These are phyloP conservation scores for Crassisporium funariophilum DNA, from an alignment of 768 basidiomycete genomes.

Conservation along the genomic window DNA sequence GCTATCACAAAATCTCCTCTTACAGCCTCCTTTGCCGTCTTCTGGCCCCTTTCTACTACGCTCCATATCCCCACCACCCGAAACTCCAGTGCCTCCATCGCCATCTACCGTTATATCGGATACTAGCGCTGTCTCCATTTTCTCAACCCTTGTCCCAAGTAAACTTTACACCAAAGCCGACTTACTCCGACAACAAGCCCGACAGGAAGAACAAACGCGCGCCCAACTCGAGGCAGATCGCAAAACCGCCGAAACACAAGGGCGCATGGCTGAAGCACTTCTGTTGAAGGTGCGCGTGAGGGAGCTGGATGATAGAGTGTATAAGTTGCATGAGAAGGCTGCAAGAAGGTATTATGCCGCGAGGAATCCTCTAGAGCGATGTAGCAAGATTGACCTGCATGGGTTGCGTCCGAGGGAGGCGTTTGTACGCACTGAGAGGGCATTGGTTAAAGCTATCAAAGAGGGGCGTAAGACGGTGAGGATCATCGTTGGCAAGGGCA, in stretches of 20 bases:
- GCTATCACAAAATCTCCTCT: conserved; percentile 24
- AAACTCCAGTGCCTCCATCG: conserved; percentile 17
- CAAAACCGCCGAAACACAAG: conserved; percentile 30
- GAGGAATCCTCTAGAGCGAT: conserved; percentile 36
- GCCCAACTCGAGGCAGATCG: conserved; percentile 28
- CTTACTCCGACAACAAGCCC: conserved; percentile 40
- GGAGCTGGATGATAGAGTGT: conserved; percentile 34
- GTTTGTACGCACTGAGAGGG: conserved; percentile 42
- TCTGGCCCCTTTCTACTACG: conserved; percentile 22
- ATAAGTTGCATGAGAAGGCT: conserved; percentile 46
- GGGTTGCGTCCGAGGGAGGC: conserved; percentile 51
- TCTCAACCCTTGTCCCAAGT: conserved; percentile 34
- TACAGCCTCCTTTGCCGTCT: conserved; percentile 26
- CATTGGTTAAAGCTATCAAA: conserved; percentile 39
- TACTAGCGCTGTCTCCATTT: conserved; percentile 22
- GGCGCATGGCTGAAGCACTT: conserved; percentile 40
- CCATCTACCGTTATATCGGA: conserved; percentile 24
- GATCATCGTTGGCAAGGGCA: conserved; percentile 73
- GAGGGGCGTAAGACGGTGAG: conserved; percentile 35
- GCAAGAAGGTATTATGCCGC: conserved; percentile 47
- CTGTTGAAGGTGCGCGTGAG: conserved; percentile 39
- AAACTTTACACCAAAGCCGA: conserved; percentile 38
- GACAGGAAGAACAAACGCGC: conserved; percentile 35
- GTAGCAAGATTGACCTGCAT: conserved; percentile 49
- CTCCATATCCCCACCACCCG: conserved; percentile 6